Evolutionary conservation across 495 filamentous ascomycete genomes (phyloP).

Genomic region (Tuber magnatum): DNA sequence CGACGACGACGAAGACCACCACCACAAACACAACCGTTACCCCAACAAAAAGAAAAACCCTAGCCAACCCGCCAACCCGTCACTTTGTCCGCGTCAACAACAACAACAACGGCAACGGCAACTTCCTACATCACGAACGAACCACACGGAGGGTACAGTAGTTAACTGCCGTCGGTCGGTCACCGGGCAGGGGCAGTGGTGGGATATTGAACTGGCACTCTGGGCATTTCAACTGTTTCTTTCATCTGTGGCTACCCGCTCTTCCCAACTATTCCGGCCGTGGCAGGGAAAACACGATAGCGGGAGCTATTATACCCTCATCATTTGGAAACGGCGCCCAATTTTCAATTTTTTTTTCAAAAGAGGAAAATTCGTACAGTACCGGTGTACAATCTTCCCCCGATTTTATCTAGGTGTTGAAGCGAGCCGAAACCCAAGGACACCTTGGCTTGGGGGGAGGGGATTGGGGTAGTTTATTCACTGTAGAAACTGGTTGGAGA

Average conservation of each 20-base stretch:
- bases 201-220: not conserved
- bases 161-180: not conserved
- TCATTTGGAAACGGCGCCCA: not conserved
- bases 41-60: conserved; percentile 1
- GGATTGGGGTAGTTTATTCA: not conserved
- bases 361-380: not conserved
- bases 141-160: conserved; percentile 4
- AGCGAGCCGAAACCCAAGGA: not conserved
- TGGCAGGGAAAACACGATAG: conserved; percentile 8
- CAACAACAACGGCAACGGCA: not conserved
- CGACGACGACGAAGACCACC: conserved; percentile 1
- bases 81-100: not conserved
- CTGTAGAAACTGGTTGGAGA: not conserved
- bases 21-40: conserved; percentile 2
- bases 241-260: conserved; percentile 22
- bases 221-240: conserved; percentile 6
- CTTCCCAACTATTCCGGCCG: conserved; percentile 13
- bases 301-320: not conserved
- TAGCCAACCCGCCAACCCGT: not conserved
- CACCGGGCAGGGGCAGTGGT: conserved; percentile 14
- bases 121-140: conserved; percentile 4
- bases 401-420: conserved; percentile 3
- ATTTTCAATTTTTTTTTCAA: not conserved
- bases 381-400: not conserved
- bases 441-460: not conserved